Conservation (phyloP, 805 yeast species). For the Starmerella potacharoeniae region DNA sequence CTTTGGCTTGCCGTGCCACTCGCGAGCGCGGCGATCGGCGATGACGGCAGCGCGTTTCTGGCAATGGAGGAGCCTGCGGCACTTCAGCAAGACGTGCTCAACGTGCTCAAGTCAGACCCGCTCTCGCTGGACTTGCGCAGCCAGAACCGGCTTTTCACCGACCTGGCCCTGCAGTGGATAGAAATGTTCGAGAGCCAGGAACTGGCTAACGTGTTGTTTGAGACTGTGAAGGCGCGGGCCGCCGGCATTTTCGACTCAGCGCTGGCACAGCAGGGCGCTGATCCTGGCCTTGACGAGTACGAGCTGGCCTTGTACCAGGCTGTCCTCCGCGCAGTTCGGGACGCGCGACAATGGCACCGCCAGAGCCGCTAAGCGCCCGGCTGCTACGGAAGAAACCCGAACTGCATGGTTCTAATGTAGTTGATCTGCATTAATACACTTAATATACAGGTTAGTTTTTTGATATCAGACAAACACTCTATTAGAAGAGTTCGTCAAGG, state of each 20-base stretch:
- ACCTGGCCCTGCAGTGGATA: constrained; percentile 68
- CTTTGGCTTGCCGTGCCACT: constrained; percentile 78
- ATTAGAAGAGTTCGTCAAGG: constrained; percentile 21
- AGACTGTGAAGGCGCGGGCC: constrained; percentile 54
- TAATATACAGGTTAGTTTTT: not conserved
- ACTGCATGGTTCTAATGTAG: not conserved
- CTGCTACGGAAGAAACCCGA: not conserved
- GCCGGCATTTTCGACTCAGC: constrained; percentile 65
- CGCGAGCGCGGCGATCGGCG: constrained; percentile 40
- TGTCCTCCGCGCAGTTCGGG: constrained; percentile 28
- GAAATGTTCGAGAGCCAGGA: constrained; percentile 55
- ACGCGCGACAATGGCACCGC: constrained; percentile 35
- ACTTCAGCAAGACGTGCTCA: constrained; percentile 51
- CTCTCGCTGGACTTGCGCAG: constrained; percentile 53
- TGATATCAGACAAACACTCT: not conserved
- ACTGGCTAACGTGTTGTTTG: constrained; percentile 38
- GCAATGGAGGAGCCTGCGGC: constrained; percentile 63
- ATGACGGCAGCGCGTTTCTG: constrained; percentile 40
- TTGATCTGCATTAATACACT: too few species aligned
- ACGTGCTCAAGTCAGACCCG: constrained; percentile 72
- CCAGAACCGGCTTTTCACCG: constrained; percentile 55
- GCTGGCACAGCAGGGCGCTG: constrained; percentile 34
- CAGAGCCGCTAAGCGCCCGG: not conserved
- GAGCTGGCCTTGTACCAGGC: constrained; percentile 22
- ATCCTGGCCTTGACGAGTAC: constrained; percentile 37